Evolutionary conservation across 257 asterid genomes (phyloP), one percentile per base, ranked within the genome.

Genomic region (Nyctanthes arbortristis): DNA sequence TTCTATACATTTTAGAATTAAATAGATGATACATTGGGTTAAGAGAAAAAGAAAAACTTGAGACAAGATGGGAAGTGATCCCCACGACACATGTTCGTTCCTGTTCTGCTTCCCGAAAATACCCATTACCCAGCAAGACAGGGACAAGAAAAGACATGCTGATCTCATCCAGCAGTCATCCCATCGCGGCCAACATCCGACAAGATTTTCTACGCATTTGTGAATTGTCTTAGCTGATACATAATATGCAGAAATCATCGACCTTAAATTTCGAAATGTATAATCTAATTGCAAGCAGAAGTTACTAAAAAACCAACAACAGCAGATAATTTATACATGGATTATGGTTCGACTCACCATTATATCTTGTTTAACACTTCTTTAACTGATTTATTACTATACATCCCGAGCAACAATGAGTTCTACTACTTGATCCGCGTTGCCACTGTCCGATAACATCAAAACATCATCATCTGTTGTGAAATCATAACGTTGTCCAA

Each of bases 371-470:
- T 66, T 66, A 49, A 68, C 18, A 68, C 66, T 81, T 69, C 66
- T 71, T 69, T 24, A 67, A 20, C 8, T 30, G 12, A 22, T 45
- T 33, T 68, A n/a, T 12, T 49, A 68, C 36, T 64, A 63, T 27
- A 37, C 77, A 56, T 80, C 84, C 54, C 73, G 88, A 66, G 88
- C 83, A 69, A 83, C 88, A 2, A 83, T 83, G 59, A 83, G 85
- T 55, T 83, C 88, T 34, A 74, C 77, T 34, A 80, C 56, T 36
- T 57, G 71, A 43, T 45, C 66, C 11, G 66, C 78, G 12, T 74
- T 75, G 27, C 80, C 84, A 45, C 22, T 59, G 28, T 80, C 88
- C 1, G 82, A 45, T 22, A 68, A 58, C 77, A 75, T 66, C 74
- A 69, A 14, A 35, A 80, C 28, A 6, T 83, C 88, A 60, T 75